Base-by-base conservation (phyloP, 1,284 basidiomycete species). In the Rhodofomes roseus region DNA sequence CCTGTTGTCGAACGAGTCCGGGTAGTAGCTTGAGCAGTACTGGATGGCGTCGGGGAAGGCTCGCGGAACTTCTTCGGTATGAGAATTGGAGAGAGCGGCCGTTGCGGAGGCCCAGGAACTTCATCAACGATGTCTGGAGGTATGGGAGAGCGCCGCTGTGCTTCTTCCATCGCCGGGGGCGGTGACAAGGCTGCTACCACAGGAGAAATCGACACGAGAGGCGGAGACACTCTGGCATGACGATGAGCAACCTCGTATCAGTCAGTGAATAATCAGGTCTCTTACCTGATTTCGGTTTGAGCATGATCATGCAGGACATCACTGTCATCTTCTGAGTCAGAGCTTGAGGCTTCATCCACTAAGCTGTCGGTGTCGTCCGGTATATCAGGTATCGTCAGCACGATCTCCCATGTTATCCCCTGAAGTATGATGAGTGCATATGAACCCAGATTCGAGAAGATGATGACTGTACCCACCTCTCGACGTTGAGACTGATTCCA, bases 401-500 rank as follows among this genome's bases (percentile, higher is more conserved):
- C 58, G 18, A 68, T 54, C 16, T 65, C 52, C 65, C 63, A 68
- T 1, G 6, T 54, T 25, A 55, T 54, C 18, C 40, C 31, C 62
- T 64, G 48, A 23, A 9, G 29, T 25, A 22, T 22, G 11, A 14
- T 41, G n/a, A 37, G 48, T 29, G 52, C 11, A 56, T 40, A 40
- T 20, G 14, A n/a, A 48, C n/a, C 48, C 9, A 22, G 37, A 20
- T 40, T 2, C n/a, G 23, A 18, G 53, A 7, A 11, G 41, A 16
- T 27, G 14, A 14, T n/a, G 2, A 16, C 7, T 5, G 7, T 52
- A 48, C 46, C 31, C 20, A 60, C 61, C 37, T 50, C 29, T 46
- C 48, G 59, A 37, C 63, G 52, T 12, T 69, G 64, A 3, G 68
- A 66, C n/a, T 70, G 64, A 34, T 70, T 59, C 84, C 85, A 87